A percentile compares a stretch with the other conserved stretches of the same genome.
phyloP scores from a whole-genome alignment of 139 green algal species.

The Micractinium conductrix region DNA sequence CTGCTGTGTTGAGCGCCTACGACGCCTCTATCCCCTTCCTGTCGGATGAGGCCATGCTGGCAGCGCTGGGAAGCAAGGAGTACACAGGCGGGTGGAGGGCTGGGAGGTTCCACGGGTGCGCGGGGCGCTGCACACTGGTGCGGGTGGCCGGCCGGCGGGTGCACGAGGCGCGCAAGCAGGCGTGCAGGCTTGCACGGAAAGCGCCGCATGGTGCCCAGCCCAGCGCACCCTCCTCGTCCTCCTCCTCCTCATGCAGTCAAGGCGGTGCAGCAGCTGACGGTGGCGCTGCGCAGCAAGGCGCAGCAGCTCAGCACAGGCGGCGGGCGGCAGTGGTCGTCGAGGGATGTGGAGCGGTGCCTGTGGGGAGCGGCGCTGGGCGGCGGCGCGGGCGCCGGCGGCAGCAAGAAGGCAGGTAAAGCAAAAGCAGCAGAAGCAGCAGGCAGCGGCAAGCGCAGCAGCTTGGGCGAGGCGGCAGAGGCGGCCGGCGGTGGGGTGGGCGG shows the following conservation, averaged over 20 bases:
- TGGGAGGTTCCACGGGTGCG: background rate
- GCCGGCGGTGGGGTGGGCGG: background rate
- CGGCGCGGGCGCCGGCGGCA: too few relatives aligned
- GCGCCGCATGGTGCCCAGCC: background rate
- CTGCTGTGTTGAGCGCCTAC: constrained; percentile 53
- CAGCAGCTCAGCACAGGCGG: constrained; percentile 13
- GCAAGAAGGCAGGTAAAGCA: too few relatives aligned
- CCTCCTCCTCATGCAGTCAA: background rate
- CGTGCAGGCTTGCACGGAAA: background rate
- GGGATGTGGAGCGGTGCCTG: constrained; percentile 30
- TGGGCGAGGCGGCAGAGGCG: background rate
- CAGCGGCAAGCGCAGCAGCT: background rate
- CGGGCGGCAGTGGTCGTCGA: constrained; percentile 14
- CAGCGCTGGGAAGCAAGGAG: constrained; percentile 33
- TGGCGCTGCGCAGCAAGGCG: constrained; percentile 39
- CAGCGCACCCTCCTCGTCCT: background rate
- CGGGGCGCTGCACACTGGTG: background rate
- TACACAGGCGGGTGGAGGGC: constrained; percentile 46
- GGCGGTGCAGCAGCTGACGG: constrained; percentile 37
- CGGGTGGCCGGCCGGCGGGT: background rate
- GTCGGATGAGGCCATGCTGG: constrained; percentile 66
- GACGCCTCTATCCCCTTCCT: constrained; percentile 57
- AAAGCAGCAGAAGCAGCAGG: too few relatives aligned
- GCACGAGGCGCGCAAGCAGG: background rate
- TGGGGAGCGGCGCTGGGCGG: background rate